Evolutionary conservation across 163 green algal genomes (phyloP).

Genomic region (Volvox carteri): DNA sequence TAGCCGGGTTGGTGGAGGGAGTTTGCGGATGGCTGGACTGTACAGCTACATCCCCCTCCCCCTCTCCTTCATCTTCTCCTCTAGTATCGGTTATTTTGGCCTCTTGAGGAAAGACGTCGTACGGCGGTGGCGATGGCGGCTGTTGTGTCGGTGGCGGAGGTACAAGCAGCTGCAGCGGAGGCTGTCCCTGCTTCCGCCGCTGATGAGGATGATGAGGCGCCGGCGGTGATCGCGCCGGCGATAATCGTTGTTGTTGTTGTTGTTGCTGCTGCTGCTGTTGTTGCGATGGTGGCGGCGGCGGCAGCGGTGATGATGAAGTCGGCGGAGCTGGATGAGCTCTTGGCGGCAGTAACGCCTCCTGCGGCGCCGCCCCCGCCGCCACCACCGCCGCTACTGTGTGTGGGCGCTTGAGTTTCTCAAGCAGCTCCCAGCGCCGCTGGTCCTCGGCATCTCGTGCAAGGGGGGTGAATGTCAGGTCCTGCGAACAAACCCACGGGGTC

Average conservation of each 20-base stretch:
- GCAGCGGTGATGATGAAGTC: background rate
- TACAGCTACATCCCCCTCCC: too few relatives aligned
- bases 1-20: background rate
- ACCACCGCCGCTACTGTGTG: background rate
- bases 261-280: background rate
- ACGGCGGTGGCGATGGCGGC: background rate
- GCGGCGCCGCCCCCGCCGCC: background rate
- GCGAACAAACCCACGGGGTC: too few relatives aligned
- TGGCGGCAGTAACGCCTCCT: background rate
- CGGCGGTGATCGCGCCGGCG: background rate
- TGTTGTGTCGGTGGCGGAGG: too few relatives aligned
- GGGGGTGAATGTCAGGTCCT: conserved; percentile 7
- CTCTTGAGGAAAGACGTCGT: too few relatives aligned
- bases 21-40: background rate
- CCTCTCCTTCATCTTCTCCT: too few relatives aligned
- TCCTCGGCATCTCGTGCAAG: conserved; percentile 8
- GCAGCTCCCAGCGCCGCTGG: background rate
- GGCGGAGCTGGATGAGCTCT: background rate
- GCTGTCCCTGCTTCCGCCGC: background rate
- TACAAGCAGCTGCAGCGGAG: background rate
- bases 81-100: too few relatives aligned
- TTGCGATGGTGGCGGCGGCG: background rate
- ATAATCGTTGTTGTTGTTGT: background rate
- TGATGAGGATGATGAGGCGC: background rate
- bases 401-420: background rate